A percentile compares a stretch with the other conserved stretches of the same genome.
Evolutionary conservation across 169 alveolate genomes (phyloP).

Genomic region (Theileria parva): DNA sequence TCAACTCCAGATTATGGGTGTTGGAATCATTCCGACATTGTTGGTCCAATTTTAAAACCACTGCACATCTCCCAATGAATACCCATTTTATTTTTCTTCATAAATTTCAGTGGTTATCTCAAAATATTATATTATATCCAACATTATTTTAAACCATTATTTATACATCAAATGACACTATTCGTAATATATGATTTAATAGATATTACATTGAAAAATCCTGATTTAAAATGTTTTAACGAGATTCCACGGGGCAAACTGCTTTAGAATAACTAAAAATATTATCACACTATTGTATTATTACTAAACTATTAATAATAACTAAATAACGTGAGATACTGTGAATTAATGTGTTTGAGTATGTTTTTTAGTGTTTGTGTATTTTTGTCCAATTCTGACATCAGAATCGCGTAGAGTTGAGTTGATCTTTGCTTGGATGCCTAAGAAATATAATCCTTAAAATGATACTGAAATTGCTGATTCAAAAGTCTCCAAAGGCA

Average conservation of each 20-base stretch:
- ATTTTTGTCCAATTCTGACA: slow-evolving; percentile 12
- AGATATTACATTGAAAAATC: not conserved
- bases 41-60: not conserved
- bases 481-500: slow-evolving; percentile 11
- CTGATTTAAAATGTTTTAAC: not conserved
- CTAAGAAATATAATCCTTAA: not conserved
- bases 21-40: not conserved
- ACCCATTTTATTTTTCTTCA: not conserved
- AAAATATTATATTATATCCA: no score
- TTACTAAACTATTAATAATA: no score
- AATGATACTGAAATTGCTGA: slow-evolving; percentile 16
- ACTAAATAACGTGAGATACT: not conserved
- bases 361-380: slow-evolving; percentile 2
- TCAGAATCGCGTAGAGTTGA: slow-evolving; percentile 26
- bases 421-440: slow-evolving; percentile 4
- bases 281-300: no score
- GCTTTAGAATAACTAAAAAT: slow-evolving; percentile 25
- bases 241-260: slow-evolving; percentile 10
- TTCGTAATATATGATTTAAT: not conserved
- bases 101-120: not conserved
- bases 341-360: slow-evolving; percentile 1
- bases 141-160: no score
- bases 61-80: not conserved
- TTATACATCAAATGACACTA: not conserved
- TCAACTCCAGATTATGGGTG: slow-evolving; percentile 1